Conservation (phyloP, 2,329 filamentous ascomycete genomes). For the Phialophora chinensis region DNA sequence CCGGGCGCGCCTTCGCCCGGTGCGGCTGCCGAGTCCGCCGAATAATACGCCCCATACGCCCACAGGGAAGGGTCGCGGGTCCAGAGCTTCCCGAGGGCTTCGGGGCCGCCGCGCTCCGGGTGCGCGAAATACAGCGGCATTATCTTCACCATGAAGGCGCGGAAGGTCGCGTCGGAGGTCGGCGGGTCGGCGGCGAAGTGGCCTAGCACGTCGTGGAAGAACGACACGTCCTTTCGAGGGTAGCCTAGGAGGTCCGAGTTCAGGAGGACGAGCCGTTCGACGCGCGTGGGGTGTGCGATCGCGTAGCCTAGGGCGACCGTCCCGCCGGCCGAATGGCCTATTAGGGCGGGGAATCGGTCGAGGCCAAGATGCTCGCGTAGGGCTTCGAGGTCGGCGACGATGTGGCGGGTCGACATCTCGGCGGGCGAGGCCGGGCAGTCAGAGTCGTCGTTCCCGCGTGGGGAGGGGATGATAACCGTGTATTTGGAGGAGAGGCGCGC, state of each 20-base stretch:
- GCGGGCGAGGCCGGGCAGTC: conserved; percentile 21
- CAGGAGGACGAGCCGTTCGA: conserved; percentile 40
- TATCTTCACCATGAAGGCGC: conserved; percentile 28
- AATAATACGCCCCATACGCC: conserved; percentile 32
- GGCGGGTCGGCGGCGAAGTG: conserved; percentile 1
- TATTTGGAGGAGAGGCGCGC: conserved; percentile 23
- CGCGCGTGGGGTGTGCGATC: conserved; percentile 37
- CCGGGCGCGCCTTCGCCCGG: conserved; percentile 31
- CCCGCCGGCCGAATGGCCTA: conserved; percentile 43
- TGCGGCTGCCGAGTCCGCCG: conserved; percentile 15
- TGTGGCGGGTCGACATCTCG: conserved; percentile 37
- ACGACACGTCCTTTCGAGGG: conserved; percentile 27
- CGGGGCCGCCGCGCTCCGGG: conserved; percentile 30
- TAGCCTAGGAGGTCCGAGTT: conserved; percentile 39
- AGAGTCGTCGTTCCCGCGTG: conserved; percentile 41
- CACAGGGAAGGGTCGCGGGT: conserved; percentile 11
- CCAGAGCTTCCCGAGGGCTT: conserved; percentile 23
- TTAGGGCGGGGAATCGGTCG: conserved; percentile 30
- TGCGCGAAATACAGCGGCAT: conserved; percentile 41
- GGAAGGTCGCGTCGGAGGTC: conserved; percentile 37
- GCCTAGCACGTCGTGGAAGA: conserved; percentile 32
- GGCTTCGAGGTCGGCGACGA: conserved; percentile 40
- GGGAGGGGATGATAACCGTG: conserved; percentile 41
- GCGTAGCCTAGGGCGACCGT: conserved; percentile 42
- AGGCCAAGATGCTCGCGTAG: conserved; percentile 40